These are phyloP conservation scores for Fusarium haematococcum DNA, from an alignment of 2,329 filamentous ascomycete species.

Conservation along the genomic window DNA sequence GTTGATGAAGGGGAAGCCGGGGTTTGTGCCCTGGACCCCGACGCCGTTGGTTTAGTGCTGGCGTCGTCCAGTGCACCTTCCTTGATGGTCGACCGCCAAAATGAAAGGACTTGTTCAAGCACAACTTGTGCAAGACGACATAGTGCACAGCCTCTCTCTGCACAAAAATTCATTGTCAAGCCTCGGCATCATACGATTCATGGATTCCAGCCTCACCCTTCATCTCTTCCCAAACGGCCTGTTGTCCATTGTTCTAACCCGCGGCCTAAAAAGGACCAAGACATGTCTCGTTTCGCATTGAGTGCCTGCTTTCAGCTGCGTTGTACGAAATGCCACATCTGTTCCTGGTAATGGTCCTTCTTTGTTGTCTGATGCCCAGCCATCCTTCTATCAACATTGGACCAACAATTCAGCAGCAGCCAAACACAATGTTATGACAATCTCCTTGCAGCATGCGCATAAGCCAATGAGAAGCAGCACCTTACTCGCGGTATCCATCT, in stretches of 20 bases:
- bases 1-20: conserved; percentile 24
- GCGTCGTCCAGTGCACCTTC: conserved; percentile 14
- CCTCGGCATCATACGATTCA: not conserved
- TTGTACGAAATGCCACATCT: not conserved
- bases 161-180: not conserved
- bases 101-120: conserved; percentile 31
- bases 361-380: not conserved
- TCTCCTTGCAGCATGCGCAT: not conserved
- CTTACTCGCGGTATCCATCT: not conserved
- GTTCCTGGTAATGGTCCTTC: not conserved
- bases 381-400: not conserved
- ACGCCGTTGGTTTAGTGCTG: conserved; percentile 15
- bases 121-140: conserved; percentile 19
- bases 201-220: not conserved
- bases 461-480: conserved; percentile 20
- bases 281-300: conserved; percentile 34
- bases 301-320: conserved; percentile 4
- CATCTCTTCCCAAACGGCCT: not conserved
- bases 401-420: not conserved
- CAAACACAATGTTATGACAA: not conserved
- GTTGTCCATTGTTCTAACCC: conserved; percentile 1
- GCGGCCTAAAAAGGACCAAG: conserved; percentile 5
- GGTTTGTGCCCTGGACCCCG: conserved; percentile 13
- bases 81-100: conserved; percentile 17
- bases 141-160: conserved; percentile 2